Evolutionary conservation across 169 alveolate genomes (phyloP).

Genomic region (Eimeria sp.): DNA sequence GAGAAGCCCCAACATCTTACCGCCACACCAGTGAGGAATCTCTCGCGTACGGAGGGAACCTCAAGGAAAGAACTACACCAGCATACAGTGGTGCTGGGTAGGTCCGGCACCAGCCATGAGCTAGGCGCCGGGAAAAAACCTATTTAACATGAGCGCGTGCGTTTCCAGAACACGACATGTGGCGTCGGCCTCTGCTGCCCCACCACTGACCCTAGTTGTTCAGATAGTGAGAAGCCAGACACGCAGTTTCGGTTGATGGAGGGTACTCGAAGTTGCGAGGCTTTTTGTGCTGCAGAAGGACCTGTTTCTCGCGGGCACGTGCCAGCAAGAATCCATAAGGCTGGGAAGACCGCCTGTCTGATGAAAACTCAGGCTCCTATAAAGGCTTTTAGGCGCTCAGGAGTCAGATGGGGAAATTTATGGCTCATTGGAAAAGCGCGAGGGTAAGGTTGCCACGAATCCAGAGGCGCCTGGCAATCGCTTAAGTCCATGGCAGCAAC

Average conservation of each 20-base stretch:
- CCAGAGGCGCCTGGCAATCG: background rate
- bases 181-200: background rate
- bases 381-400: background rate
- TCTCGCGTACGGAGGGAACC: background rate
- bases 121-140: background rate
- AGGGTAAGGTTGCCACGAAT: background rate
- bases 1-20: conserved; percentile 17
- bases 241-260: background rate
- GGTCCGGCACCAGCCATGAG: conserved; percentile 15
- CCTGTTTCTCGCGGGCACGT: background rate
- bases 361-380: background rate
- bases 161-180: background rate
- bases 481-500: background rate
- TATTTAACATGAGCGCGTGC: background rate
- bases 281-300: background rate
- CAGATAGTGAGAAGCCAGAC: background rate
- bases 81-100: background rate
- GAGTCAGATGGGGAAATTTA: background rate
- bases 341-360: background rate
- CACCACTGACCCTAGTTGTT: background rate
- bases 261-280: background rate
- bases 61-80: background rate
- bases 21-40: background rate
- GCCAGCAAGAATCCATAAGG: background rate
- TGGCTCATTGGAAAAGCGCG: background rate